These are phyloP conservation scores for Silybum marianum DNA, from an alignment of 129 eudicot species.

Conservation along the genomic window DNA sequence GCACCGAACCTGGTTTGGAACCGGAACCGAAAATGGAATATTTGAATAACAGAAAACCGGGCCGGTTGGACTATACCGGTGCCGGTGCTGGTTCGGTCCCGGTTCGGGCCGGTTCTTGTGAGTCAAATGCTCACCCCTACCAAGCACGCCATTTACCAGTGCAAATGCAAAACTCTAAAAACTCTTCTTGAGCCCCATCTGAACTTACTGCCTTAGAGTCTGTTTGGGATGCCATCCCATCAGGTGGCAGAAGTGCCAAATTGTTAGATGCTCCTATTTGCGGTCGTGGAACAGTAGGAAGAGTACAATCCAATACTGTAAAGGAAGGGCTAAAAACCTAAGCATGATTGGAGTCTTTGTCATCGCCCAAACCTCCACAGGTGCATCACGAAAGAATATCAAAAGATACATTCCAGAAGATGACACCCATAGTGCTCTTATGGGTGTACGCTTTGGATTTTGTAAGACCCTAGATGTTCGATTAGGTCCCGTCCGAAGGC, in stretches of 20 bases:
- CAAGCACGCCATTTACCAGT: conserved; percentile 91
- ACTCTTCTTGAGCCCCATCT: conserved; percentile 85
- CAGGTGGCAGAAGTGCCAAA: conserved; percentile 38
- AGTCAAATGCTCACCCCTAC: conserved; percentile 12
- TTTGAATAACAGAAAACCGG: no score
- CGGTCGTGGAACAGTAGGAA: conserved; percentile 95
- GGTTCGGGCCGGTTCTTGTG: no score
- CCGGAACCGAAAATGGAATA: no score
- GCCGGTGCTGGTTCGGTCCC: no score
- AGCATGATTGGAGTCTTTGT: conserved; percentile 95
- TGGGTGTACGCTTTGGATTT: conserved; percentile 97
- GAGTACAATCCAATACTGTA: conserved; percentile 97
- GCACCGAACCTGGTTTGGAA: no score
- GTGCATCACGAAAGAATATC: conserved; percentile 93
- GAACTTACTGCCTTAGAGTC: conserved; percentile 61
- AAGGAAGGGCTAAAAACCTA: conserved; percentile 98
- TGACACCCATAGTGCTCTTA: conserved; percentile 95
- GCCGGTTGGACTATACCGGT: no score
- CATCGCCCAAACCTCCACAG: conserved; percentile 99
- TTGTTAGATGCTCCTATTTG: conserved; percentile 60
- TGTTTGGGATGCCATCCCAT: conserved; percentile 40
- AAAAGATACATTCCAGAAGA: conserved; percentile 98
- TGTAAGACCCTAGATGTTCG: conserved; percentile 88
- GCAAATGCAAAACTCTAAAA: conserved; percentile 96
- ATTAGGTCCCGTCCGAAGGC: conserved; percentile 93